phyloP scores from a whole-genome alignment of 2,329 filamentous ascomycete genomes.

The Rachicladosporium sp. region DNA sequence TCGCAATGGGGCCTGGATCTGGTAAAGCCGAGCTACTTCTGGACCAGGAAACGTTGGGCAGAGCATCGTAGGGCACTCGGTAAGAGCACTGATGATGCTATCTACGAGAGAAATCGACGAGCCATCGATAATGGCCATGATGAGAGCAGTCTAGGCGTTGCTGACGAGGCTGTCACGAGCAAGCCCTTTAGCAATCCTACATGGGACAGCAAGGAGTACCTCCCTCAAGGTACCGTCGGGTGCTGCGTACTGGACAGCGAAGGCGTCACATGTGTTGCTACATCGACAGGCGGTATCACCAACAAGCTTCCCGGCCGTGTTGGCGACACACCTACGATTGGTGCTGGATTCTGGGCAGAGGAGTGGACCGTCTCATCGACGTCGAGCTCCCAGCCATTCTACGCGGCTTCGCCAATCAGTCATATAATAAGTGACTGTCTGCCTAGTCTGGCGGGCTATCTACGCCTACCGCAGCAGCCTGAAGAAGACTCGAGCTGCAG shows the following conservation, averaged over 20 bases:
- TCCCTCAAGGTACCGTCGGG: slow-evolving; percentile 75
- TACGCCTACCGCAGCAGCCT: slow-evolving; percentile 5
- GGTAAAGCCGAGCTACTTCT: slow-evolving; percentile 62
- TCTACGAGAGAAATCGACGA: slow-evolving; percentile 24
- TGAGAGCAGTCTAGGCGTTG: neutral
- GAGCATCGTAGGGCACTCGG: slow-evolving; percentile 55
- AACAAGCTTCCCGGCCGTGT: slow-evolving; percentile 80
- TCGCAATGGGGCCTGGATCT: slow-evolving; percentile 55
- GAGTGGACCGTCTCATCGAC: slow-evolving; percentile 45
- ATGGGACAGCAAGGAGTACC: slow-evolving; percentile 52
- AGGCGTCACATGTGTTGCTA: slow-evolving; percentile 58
- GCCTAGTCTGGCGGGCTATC: slow-evolving; percentile 12
- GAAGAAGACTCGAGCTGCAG: neutral
- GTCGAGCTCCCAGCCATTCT: too few relatives aligned
- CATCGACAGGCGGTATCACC: slow-evolving; percentile 64
- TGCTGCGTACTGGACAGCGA: slow-evolving; percentile 69
- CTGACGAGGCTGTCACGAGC: slow-evolving; percentile 2
- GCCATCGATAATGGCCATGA: neutral
- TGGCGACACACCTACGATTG: slow-evolving; percentile 73
- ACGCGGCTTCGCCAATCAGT: too few relatives aligned
- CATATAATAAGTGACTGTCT: slow-evolving; percentile 9
- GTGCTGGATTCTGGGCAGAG: slow-evolving; percentile 84
- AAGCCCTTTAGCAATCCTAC: slow-evolving; percentile 21
- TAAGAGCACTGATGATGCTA: slow-evolving; percentile 23
- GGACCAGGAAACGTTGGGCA: slow-evolving; percentile 65